Evolutionary conservation across 768 basidiomycete species (phyloP), one percentile per base, ranked within the genome.

Genomic region (Lactarius deliciosus): DNA sequence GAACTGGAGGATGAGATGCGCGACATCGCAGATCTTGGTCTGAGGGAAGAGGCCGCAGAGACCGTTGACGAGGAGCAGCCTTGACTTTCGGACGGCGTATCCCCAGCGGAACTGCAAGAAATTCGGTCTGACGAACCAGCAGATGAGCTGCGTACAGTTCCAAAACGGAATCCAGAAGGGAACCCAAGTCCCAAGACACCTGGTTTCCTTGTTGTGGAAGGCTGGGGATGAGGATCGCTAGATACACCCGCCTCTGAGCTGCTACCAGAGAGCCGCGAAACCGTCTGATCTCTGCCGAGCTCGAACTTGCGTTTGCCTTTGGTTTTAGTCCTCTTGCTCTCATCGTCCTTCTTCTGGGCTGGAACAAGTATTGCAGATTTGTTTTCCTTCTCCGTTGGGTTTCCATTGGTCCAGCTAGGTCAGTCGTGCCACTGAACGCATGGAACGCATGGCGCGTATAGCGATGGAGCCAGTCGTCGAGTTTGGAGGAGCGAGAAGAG

Each of bases 361-460:
- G 76, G 71, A 58, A 71, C 64, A 41, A 72, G 71, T 36, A 57
- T 22, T 11, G 57, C 64, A 13, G 55, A 25, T 7, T 25, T 53
- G 25, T 53, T 63, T 69, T 76, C 75, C 72, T 75, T 75, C 54
- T 80, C 77, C 1, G 65, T 77, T 18, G 76, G 77, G 73, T 77
- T 81, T 63, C 86, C 75, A 71, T 87, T 86, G 28, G 86, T 84
- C 89, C 90, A 90, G 72, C 87, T 88, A 1, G 86, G 86, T 83
- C 56, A 92, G 86, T 40, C 86, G 79, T 4, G 91, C 91, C 50
- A 92, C 75, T 2, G 86, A 87, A 32, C 87, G 81, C 70, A 94
- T 86, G 16, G 87, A 88, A 53, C 88, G 81, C 79, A 93, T 92
- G 5, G 91, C 91, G 6, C 91, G 84, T 34, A 92, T 65, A 0